Evolutionary conservation across 768 basidiomycete species (phyloP).

Genomic region (Suillus tomentosus): DNA sequence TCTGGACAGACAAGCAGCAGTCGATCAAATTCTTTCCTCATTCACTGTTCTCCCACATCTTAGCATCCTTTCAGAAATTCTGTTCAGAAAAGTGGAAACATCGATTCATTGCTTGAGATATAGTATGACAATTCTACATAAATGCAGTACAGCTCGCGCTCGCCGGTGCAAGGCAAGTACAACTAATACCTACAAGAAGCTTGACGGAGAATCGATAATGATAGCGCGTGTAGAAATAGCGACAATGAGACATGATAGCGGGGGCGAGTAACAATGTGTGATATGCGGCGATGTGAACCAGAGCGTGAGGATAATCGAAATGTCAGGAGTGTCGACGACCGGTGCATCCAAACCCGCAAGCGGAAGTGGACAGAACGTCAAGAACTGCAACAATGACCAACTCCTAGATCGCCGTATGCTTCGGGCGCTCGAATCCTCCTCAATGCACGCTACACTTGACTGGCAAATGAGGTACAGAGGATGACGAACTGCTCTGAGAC

Average conservation of each 20-base stretch:
- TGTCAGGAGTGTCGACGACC: slow-evolving; percentile 19
- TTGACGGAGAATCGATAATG: slow-evolving; percentile 27
- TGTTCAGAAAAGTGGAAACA: slow-evolving; percentile 1
- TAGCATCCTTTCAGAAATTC: neutral
- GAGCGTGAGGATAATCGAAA: slow-evolving; percentile 29
- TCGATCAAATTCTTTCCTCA: slow-evolving; percentile 1
- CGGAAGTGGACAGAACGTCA: slow-evolving; percentile 19
- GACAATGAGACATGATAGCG: slow-evolving; percentile 18
- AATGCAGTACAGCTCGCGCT: slow-evolving; percentile 34
- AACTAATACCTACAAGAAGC: slow-evolving; percentile 35
- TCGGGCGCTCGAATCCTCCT: slow-evolving; percentile 29
- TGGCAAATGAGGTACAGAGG: slow-evolving; percentile 37
- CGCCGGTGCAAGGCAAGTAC: slow-evolving; percentile 31
- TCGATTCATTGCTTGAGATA: slow-evolving; percentile 15
- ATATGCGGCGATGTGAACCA: slow-evolving; percentile 25
- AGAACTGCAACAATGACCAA: slow-evolving; percentile 14
- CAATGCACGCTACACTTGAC: slow-evolving; percentile 31
- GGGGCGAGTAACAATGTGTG: slow-evolving; percentile 18
- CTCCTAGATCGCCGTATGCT: slow-evolving; percentile 15
- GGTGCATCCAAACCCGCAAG: slow-evolving; percentile 31
- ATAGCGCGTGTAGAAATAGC: slow-evolving; percentile 18
- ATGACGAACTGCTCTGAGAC: slow-evolving; percentile 26
- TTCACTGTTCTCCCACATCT: neutral
- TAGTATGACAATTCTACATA: slow-evolving; percentile 29
- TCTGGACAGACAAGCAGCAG: neutral